phyloP scores from a whole-genome alignment of 1,139 yeast species.

The Yamadazyma jaroonii region DNA sequence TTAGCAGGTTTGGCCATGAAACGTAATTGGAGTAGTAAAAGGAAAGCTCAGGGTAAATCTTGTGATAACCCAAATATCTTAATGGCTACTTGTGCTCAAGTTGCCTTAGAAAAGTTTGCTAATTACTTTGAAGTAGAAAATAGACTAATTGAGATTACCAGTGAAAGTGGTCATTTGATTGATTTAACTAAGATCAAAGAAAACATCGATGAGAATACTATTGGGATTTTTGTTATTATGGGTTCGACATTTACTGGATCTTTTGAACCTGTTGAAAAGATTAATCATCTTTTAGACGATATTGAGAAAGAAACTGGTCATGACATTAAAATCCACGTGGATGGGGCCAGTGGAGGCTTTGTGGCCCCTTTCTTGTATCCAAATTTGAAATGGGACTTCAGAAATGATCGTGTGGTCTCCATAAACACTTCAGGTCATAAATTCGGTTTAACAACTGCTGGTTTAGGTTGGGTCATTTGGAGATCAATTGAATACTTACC shows the following conservation, averaged over 20 bases:
- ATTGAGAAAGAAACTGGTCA: conserved; percentile 66
- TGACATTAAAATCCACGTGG: conserved; percentile 82
- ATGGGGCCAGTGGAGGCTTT: conserved; percentile 91
- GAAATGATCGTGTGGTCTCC: conserved; percentile 70
- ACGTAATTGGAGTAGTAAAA: conserved; percentile 76
- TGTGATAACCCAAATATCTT: conserved; percentile 73
- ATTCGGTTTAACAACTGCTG: conserved; percentile 86
- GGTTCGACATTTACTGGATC: conserved; percentile 95
- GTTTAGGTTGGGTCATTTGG: conserved; percentile 93
- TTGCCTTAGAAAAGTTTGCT: conserved; percentile 91
- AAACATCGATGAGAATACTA: conserved; percentile 82
- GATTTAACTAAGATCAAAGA: conserved; percentile 59
- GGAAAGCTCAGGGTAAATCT: conserved; percentile 58
- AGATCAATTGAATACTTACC: conserved; percentile 65
- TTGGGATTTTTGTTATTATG: conserved; percentile 83
- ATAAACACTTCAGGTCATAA: conserved; percentile 95
- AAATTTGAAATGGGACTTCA: conserved; percentile 78
- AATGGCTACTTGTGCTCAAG: conserved; percentile 96
- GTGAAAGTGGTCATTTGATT: conserved; percentile 59
- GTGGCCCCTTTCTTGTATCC: conserved; percentile 84
- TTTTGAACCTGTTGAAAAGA: conserved; percentile 71
- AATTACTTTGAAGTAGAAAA: conserved; percentile 90
- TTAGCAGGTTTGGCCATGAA: conserved; percentile 91
- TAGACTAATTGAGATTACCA: conserved; percentile 65
- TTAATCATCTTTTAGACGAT: conserved; percentile 61